A percentile compares a stretch with the other conserved stretches of the same genome.
These are phyloP conservation scores for Kitagawia praeruptora DNA, from an alignment of 129 eudicot genomes.

Conservation along the genomic window DNA sequence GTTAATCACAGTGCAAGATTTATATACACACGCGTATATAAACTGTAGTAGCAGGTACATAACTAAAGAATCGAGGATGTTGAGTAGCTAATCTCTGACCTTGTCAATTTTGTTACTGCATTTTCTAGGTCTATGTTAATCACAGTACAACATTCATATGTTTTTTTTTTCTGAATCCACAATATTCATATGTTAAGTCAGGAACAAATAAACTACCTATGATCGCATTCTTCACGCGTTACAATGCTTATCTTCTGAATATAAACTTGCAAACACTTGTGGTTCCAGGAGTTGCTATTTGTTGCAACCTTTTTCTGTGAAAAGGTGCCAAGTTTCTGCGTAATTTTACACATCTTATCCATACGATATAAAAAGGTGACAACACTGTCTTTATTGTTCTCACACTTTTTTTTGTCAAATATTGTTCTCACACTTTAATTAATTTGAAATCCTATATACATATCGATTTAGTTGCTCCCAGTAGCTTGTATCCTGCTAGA, in stretches of 20 bases:
- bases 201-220: background rate
- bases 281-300: background rate
- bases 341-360: background rate
- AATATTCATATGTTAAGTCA: too few species aligned
- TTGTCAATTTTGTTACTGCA: background rate
- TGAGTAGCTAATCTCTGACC: background rate
- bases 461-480: too few species aligned
- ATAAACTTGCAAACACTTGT: background rate
- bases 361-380: too few species aligned
- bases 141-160: too few species aligned
- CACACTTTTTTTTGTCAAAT: too few species aligned
- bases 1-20: background rate
- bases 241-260: background rate
- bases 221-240: background rate
- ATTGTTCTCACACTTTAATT: too few species aligned
- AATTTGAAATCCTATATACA: too few species aligned
- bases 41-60: background rate
- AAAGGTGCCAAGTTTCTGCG: background rate
- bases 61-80: background rate
- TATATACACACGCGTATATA: background rate
- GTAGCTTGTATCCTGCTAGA: too few species aligned
- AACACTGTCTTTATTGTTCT: too few species aligned
- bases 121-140: slow-evolving; percentile 68
- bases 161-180: too few species aligned
- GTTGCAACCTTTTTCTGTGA: background rate